Base-by-base conservation (phyloP, 139 green algal genomes). In the Closterium sp. region DNA sequence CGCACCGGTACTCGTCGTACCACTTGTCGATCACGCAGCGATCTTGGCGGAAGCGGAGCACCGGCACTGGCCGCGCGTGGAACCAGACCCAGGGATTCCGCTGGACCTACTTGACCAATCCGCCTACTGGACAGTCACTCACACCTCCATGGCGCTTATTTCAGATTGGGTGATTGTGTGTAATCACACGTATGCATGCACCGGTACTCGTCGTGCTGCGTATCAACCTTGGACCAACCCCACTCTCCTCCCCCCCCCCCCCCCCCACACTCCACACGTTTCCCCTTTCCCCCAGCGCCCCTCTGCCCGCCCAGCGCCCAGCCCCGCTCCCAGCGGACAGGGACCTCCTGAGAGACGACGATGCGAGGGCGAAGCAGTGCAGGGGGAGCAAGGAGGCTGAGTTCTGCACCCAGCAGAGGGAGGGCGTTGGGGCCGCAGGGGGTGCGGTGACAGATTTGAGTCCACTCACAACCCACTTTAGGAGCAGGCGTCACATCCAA, bases 11-110 rank as follows among this genome's bases (percentile, higher is more conserved):
- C 35, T 93, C 88, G 1, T 35, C 89, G 88, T 93, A 93, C 32
- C 89, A 31, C 23, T 4, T 93, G 23, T 93, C 91, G 35, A 66
- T n/a, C n/a, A n/a, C n/a, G n/a, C n/a, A n/a, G n/a, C n/a, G n/a
- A 8, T 25, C 38, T 92, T 89, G 91, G n/a, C n/a, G n/a, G n/a
- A 93, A 33, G 93, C 87, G 91, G 88, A 81, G 1, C 93, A 93
- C 87, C 93, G 93, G 38, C 85, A 92, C 66, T 90, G 64, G 88
- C 91, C 93, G 86, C 87, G 84, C 32, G 6, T 93, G 91, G 91
- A 93, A 33, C 87, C 91, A 33, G 91, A 93, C 87, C 91, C 93
- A 23, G 91, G 87, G 4, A 93, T 93, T 35, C 91, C 91, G 0
- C 66, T 93, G 4, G 91, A 93, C 88, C 87, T 93, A 5, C 16